Evolutionary conservation across 2,329 filamentous ascomycete genomes (phyloP).

Genomic region (Trichophaea hybrida): DNA sequence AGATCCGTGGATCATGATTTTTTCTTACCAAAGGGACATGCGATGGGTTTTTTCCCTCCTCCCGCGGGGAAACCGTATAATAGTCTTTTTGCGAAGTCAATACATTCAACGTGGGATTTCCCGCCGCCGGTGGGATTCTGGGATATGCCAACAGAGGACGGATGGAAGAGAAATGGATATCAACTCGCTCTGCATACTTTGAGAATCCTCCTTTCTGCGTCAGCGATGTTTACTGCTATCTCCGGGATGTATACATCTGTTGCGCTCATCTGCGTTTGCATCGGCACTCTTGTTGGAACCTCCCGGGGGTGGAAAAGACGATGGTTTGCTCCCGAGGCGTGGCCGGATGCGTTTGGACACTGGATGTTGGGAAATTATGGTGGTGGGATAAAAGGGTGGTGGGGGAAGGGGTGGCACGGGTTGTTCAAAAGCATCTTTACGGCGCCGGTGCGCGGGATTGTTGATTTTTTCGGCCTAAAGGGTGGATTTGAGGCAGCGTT

Average conservation of each 20-base stretch:
- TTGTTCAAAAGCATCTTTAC: conserved; percentile 10
- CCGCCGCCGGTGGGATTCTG: conserved; percentile 8
- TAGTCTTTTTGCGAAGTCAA: not conserved
- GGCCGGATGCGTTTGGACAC: conserved; percentile 15
- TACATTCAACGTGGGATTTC: not conserved
- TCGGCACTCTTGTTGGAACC: conserved; percentile 2
- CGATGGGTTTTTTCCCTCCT: not conserved
- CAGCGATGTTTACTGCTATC: conserved; percentile 14
- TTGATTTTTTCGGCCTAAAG: not conserved
- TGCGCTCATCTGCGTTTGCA: conserved; percentile 2
- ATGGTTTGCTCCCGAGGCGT: conserved; percentile 9
- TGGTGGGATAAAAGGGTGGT: conserved; percentile 10
- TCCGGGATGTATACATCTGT: conserved; percentile 5
- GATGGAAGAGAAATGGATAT: conserved; percentile 6
- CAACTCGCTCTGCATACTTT: not conserved
- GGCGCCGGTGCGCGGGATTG: not conserved
- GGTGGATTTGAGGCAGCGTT: not conserved
- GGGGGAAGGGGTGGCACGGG: conserved; percentile 16
- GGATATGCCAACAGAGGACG: not conserved
- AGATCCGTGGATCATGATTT: conserved; percentile 6
- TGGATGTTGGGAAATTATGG: conserved; percentile 10
- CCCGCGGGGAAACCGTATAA: not conserved
- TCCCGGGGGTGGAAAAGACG: conserved; percentile 7
- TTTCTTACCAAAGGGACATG: conserved; percentile 9
- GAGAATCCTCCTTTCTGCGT: conserved; percentile 3